Conservation (phyloP, 1,284 basidiomycete species). For the Wolfiporia cocos region DNA sequence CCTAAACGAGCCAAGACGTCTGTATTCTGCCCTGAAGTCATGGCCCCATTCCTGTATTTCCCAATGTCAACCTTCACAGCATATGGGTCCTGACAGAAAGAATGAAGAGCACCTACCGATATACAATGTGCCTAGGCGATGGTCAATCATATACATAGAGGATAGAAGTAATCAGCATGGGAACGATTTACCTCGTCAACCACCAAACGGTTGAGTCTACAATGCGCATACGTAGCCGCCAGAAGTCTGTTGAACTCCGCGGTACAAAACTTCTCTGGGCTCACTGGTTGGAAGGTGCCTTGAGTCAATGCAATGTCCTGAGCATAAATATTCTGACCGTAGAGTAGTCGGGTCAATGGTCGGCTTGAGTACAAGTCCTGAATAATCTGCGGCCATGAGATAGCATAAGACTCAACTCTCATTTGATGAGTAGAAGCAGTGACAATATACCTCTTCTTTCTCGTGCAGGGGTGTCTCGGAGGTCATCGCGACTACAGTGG, state of each 20-base stretch:
- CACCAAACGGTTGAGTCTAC: conserved; percentile 64
- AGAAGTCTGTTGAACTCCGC: conserved; percentile 49
- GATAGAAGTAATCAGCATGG: too few relatives aligned
- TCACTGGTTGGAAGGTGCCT: too few relatives aligned
- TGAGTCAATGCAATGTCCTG: too few relatives aligned
- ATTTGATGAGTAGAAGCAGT: too few relatives aligned
- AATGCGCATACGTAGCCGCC: conserved; percentile 42
- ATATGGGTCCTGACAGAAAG: neutral
- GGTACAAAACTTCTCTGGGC: conserved; percentile 69
- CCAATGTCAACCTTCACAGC: neutral
- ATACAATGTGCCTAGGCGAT: conserved; percentile 72
- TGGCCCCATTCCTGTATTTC: conserved; percentile 79
- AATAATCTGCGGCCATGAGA: conserved; percentile 62
- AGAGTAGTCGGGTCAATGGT: conserved; percentile 62
- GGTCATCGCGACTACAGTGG: conserved; percentile 59
- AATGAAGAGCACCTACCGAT: conserved; percentile 40
- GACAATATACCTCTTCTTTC: conserved; percentile 45
- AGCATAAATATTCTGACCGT: conserved; percentile 44
- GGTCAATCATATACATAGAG: too few relatives aligned
- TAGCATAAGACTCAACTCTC: too few relatives aligned
- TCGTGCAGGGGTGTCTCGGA: conserved; percentile 58
- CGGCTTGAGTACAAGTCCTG: conserved; percentile 56
- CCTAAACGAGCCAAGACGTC: conserved; percentile 67
- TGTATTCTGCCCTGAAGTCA: conserved; percentile 72
- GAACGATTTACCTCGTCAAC: conserved; percentile 81